Evolutionary conservation across 1,284 basidiomycete genomes (phyloP).

Genomic region (Garcileccinum viscosum): DNA sequence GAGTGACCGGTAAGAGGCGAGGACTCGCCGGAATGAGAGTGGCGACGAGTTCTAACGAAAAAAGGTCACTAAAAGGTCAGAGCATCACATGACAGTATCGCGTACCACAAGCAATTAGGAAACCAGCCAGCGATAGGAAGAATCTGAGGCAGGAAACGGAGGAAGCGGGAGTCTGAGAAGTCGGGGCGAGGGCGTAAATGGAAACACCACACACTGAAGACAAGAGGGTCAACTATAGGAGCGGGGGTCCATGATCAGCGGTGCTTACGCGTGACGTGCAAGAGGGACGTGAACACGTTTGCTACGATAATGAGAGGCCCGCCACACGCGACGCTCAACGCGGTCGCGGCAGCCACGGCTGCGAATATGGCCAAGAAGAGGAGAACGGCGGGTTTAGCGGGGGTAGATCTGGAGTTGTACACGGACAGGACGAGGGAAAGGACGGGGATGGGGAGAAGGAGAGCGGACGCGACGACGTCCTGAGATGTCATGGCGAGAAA

Average conservation of each 20-base stretch:
- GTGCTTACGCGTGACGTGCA: slow-evolving; percentile 31
- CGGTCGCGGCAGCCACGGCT: slow-evolving; percentile 27
- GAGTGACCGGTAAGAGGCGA: slow-evolving; percentile 27
- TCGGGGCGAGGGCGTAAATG: slow-evolving; percentile 29
- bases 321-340: slow-evolving; percentile 24
- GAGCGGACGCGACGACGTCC: slow-evolving; percentile 33
- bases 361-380: slow-evolving; percentile 32
- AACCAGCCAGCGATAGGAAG: slow-evolving; percentile 23
- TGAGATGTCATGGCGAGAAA: slow-evolving; percentile 32
- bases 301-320: slow-evolving; percentile 23
- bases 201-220: slow-evolving; percentile 32
- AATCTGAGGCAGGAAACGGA: slow-evolving; percentile 20
- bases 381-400: slow-evolving; percentile 14
- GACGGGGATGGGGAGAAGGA: slow-evolving; percentile 32
- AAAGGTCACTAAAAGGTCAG: not conserved
- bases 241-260: not conserved
- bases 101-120: slow-evolving; percentile 38
- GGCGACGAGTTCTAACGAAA: slow-evolving; percentile 30
- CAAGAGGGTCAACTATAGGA: not conserved
- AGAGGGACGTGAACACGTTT: slow-evolving; percentile 23
- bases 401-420: slow-evolving; percentile 19
- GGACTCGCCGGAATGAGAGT: slow-evolving; percentile 32
- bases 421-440: slow-evolving; percentile 23
- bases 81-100: not conserved
- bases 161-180: slow-evolving; percentile 9